Evolutionary conservation across 495 filamentous ascomycete genomes (phyloP).

Genomic region (Trichocladium uniseriatum): DNA sequence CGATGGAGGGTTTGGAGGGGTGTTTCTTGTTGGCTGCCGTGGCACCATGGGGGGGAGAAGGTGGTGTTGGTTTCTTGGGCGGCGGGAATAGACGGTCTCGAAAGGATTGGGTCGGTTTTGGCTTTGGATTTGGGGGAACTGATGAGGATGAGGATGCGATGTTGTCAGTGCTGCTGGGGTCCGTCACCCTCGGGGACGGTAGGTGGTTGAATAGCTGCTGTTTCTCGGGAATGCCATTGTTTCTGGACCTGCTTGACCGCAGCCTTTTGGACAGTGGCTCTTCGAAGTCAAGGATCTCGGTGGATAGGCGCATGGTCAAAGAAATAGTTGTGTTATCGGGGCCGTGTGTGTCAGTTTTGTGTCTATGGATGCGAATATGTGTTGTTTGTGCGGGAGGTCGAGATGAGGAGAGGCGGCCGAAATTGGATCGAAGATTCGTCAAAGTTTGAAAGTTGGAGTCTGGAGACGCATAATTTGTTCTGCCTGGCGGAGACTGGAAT

Average conservation of each 20-base stretch:
- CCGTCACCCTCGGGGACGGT: constrained; percentile 5
- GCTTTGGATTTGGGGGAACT: not conserved
- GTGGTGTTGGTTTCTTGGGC: not conserved
- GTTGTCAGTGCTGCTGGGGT: constrained; percentile 11
- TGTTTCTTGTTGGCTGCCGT: not conserved
- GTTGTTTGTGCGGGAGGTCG: no score
- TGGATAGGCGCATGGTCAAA: not conserved
- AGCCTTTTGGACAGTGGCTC: constrained; percentile 5
- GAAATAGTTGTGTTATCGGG: not conserved
- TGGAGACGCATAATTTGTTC: no score
- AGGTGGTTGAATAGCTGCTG: not conserved
- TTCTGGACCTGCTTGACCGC: not conserved
- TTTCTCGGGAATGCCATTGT: no score
- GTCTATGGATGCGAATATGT: no score
- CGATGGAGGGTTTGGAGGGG: constrained; percentile 7
- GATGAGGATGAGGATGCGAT: not conserved
- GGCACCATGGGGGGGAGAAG: not conserved
- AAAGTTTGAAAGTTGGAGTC: no score
- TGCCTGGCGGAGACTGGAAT: no score
- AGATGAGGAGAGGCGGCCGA: no score
- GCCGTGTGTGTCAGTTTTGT: not conserved
- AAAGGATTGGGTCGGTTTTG: not conserved
- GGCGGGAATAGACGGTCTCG: constrained; percentile 8
- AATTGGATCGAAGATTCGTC: no score
- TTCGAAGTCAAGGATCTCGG: not conserved